Evolutionary conservation across 2,329 filamentous ascomycete genomes (phyloP).

Genomic region (Penicillium sp.): DNA sequence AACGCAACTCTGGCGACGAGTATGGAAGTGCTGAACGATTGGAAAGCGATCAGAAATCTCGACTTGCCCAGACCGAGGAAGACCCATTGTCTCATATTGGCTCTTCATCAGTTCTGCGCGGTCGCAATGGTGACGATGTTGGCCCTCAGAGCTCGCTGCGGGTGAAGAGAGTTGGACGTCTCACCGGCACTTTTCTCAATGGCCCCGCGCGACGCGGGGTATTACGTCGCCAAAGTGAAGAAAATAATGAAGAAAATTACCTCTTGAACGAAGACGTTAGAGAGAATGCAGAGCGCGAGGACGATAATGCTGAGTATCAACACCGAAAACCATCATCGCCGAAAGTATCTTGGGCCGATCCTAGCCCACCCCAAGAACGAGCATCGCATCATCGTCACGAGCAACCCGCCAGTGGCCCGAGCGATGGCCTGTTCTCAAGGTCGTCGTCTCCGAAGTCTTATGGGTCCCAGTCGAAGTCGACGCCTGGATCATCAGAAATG

Average conservation of each 20-base stretch:
- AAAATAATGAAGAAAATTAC: slow-evolving; percentile 56
- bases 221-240: slow-evolving; percentile 64
- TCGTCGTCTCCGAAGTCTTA: slow-evolving; percentile 41
- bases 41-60: slow-evolving; percentile 37
- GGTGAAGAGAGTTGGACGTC: slow-evolving; percentile 75
- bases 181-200: slow-evolving; percentile 76
- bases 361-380: slow-evolving; percentile 30
- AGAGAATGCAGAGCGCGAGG: slow-evolving; percentile 33
- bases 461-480: slow-evolving; percentile 42
- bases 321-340: slow-evolving; percentile 37
- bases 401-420: slow-evolving; percentile 22
- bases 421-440: slow-evolving; percentile 38
- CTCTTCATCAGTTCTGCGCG: slow-evolving; percentile 42
- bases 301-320: slow-evolving; percentile 33
- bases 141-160: slow-evolving; percentile 75
- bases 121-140: slow-evolving; percentile 63
- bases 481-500: slow-evolving; percentile 47
- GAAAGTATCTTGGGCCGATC: slow-evolving; percentile 43
- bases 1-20: slow-evolving; percentile 34
- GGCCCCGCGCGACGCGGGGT: slow-evolving; percentile 78
- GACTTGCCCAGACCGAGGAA: slow-evolving; percentile 31
- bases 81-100: slow-evolving; percentile 38
- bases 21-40: slow-evolving; percentile 39
- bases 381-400: slow-evolving; percentile 28
- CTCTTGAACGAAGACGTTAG: slow-evolving; percentile 31